Evolutionary conservation across 2,329 filamentous ascomycete genomes (phyloP).

Genomic region (Sphaerulina musiva): DNA sequence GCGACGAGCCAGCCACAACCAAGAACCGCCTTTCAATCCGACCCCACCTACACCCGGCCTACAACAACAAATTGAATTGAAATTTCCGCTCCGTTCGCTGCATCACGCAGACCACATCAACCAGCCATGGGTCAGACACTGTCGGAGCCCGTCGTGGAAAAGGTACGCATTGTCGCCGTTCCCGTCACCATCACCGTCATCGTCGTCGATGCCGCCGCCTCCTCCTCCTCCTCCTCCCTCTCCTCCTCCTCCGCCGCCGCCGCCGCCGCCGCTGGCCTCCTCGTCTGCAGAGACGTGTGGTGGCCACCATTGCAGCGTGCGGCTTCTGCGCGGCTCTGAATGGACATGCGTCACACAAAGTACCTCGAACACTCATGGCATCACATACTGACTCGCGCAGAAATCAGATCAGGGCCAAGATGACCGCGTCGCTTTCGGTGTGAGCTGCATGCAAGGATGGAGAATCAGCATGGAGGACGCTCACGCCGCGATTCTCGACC

Average conservation of each 20-base stretch:
- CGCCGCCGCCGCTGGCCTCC: background rate
- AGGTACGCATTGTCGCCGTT: conserved; percentile 59
- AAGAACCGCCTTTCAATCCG: background rate
- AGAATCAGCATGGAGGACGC: conserved; percentile 99
- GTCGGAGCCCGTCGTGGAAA: conserved; percentile 97
- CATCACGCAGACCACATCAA: background rate
- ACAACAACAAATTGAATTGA: background rate
- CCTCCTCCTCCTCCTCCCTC: background rate
- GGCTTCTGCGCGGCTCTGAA: background rate
- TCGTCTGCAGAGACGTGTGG: background rate
- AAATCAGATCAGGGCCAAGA: conserved; percentile 83
- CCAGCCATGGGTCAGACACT: conserved; percentile 90
- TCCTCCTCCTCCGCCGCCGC: background rate
- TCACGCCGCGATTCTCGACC: conserved; percentile 82
- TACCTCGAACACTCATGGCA: background rate
- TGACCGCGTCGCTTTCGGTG: conserved; percentile 85
- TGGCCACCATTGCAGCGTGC: background rate
- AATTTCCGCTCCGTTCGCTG: background rate
- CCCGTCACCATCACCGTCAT: background rate
- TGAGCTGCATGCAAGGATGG: conserved; percentile 99
- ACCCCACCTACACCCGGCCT: background rate
- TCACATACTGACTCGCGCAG: conserved; percentile 44
- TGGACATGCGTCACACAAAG: background rate
- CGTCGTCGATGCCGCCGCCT: background rate
- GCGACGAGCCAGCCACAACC: background rate